Conservation (phyloP, 2,329 filamentous ascomycete genomes). For the Nothophoma quercina region DNA sequence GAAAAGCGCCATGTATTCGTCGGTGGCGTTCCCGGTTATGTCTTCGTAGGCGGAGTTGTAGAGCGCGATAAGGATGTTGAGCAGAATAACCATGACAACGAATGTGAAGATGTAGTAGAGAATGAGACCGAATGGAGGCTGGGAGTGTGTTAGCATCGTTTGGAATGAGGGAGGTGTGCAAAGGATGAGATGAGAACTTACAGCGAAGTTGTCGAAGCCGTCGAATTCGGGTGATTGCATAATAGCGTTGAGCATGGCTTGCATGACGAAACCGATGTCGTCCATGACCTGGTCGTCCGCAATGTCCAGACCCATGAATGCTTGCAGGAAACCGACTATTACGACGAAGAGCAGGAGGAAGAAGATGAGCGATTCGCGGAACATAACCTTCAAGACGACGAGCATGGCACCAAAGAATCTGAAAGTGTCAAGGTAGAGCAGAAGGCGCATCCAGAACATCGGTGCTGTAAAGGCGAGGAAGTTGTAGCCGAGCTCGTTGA, state of each 20-base stretch:
- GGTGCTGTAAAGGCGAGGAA: conserved; percentile 92
- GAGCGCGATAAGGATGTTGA: conserved; percentile 96
- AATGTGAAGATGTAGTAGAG: conserved; percentile 99
- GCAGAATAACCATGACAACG: conserved; percentile 90
- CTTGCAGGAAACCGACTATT: conserved; percentile 86
- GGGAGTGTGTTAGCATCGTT: conserved; percentile 8
- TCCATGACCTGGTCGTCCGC: conserved; percentile 72
- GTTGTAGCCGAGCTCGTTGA: conserved; percentile 88
- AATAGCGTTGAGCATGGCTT: conserved; percentile 86
- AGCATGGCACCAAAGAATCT: conserved; percentile 98
- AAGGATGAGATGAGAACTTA: conserved; percentile 26
- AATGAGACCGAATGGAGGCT: conserved; percentile 87
- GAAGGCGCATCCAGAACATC: conserved; percentile 93
- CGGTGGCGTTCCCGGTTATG: conserved; percentile 89
- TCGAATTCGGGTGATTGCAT: conserved; percentile 92
- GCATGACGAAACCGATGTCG: conserved; percentile 75
- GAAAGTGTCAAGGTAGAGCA: conserved; percentile 92
- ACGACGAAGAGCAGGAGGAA: conserved; percentile 89
- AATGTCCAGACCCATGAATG: conserved; percentile 89
- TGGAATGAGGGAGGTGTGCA: not conserved
- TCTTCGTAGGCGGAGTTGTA: conserved; percentile 98
- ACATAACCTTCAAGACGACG: conserved; percentile 82
- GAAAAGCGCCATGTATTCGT: conserved; percentile 95
- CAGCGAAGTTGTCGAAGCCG: conserved; percentile 85
- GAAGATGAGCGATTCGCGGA: conserved; percentile 83